A percentile compares a stretch with the other conserved stretches of the same genome.
Conservation (phyloP, 164 flowering plant species). For the Kalanchoe fedtschenkoi region DNA sequence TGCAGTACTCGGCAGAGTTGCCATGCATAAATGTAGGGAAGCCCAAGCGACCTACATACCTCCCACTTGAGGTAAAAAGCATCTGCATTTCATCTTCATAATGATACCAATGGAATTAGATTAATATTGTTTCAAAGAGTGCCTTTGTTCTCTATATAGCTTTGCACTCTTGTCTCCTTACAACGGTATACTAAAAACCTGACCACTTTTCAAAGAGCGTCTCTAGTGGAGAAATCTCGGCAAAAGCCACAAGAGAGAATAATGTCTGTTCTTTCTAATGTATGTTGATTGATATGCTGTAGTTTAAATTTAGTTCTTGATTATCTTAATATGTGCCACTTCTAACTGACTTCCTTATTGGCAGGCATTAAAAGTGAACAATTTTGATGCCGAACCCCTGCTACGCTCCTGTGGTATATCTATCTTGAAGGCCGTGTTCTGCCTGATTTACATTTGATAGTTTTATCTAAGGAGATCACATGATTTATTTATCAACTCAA, state of each 20-base stretch:
- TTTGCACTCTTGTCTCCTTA: constrained; percentile 65
- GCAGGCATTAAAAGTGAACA: constrained; percentile 46
- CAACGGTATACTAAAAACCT: constrained; percentile 87
- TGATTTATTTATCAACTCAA: background rate
- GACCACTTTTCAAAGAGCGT: constrained; percentile 53
- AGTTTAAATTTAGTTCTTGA: background rate
- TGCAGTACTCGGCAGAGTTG: constrained; percentile 37
- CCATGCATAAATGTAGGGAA: constrained; percentile 66
- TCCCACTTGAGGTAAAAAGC: constrained; percentile 33
- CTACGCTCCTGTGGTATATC: constrained; percentile 48
- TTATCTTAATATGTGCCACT: background rate
- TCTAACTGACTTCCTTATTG: background rate
- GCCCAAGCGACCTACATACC: constrained; percentile 52
- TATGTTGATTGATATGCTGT: constrained; percentile 18
- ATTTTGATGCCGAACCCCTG: constrained; percentile 65
- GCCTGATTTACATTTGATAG: background rate
- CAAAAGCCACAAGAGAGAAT: constrained; percentile 90
- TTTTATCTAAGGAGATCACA: background rate
- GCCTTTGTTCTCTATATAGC: constrained; percentile 25
- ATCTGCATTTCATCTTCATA: background rate
- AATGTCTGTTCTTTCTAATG: constrained; percentile 49
- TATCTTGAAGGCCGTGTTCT: constrained; percentile 82
- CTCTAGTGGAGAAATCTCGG: constrained; percentile 84
- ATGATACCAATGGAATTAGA: background rate
- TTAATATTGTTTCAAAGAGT: background rate